Evolutionary conservation across 345 rosid species (phyloP).

Genomic region (Lepidium didymum): DNA sequence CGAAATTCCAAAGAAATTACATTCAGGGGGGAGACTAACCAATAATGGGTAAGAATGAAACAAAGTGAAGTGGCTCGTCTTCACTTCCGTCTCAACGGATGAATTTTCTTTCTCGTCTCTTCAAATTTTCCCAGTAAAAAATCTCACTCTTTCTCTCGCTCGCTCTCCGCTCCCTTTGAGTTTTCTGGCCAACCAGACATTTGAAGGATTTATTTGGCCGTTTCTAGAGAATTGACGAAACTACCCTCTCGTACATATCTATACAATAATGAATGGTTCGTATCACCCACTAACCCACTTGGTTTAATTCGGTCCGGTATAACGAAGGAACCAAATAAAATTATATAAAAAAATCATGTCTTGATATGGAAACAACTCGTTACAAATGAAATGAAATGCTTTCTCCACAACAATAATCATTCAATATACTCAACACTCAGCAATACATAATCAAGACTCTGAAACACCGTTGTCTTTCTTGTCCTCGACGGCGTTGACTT

Average conservation of each 20-base stretch:
- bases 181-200: conserved; percentile 23
- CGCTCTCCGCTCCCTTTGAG: not conserved
- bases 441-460: conserved; percentile 15
- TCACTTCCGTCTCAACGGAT: not conserved
- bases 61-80: not conserved
- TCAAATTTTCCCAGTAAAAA: conserved; percentile 3
- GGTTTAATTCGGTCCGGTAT: conserved; percentile 17
- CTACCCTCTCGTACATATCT: not conserved
- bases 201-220: not conserved
- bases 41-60: conserved; percentile 17
- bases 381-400: conserved; percentile 18
- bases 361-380: conserved; percentile 22
- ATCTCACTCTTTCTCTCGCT: not conserved
- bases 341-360: not conserved
- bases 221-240: not conserved
- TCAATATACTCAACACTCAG: not conserved
- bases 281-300: conserved; percentile 16
- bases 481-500: not conserved
- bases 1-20: not conserved
- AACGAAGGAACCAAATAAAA: not conserved
- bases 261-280: not conserved
- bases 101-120: not conserved
- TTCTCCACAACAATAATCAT: not conserved
- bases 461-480: conserved; percentile 24
- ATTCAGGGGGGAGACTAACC: conserved; percentile 23